Evolutionary conservation across 108 stramenopile species (phyloP).

Genomic region (Cyclotella sp.): DNA sequence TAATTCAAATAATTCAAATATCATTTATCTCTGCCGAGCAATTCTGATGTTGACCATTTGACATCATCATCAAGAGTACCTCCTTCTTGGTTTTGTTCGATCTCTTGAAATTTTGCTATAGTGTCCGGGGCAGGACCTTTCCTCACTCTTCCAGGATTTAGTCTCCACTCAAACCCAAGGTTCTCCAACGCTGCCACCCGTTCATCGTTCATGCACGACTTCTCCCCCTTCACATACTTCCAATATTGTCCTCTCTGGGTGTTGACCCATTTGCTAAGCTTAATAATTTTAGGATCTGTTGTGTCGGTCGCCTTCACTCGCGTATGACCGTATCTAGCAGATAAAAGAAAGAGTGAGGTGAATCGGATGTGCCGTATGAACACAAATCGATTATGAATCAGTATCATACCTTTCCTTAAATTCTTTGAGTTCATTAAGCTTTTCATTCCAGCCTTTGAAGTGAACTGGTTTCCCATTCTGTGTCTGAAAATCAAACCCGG

Average conservation of each 20-base stretch:
- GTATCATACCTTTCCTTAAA: constrained; percentile 15
- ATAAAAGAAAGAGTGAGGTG: background rate
- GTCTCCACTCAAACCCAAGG: constrained; percentile 45
- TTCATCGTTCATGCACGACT: constrained; percentile 24
- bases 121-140: background rate
- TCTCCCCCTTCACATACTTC: constrained; percentile 26
- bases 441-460: constrained; percentile 26
- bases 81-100: background rate
- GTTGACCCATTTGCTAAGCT: constrained; percentile 31
- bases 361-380: background rate
- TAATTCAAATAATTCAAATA: background rate
- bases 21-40: background rate
- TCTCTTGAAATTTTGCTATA: background rate
- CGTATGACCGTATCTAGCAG: constrained; percentile 15
- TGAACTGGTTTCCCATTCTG: constrained; percentile 15
- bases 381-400: too few relatives aligned
- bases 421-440: constrained; percentile 25
- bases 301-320: constrained; percentile 15
- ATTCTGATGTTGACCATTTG: too few relatives aligned
- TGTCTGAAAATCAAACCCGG: constrained; percentile 20
- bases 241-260: constrained; percentile 25
- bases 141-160: background rate
- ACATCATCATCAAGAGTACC: too few relatives aligned
- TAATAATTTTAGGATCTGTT: constrained; percentile 10
- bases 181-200: constrained; percentile 25